Evolutionary conservation across 2,329 filamentous ascomycete species (phyloP).

Genomic region (Fusarium subtropicale): DNA sequence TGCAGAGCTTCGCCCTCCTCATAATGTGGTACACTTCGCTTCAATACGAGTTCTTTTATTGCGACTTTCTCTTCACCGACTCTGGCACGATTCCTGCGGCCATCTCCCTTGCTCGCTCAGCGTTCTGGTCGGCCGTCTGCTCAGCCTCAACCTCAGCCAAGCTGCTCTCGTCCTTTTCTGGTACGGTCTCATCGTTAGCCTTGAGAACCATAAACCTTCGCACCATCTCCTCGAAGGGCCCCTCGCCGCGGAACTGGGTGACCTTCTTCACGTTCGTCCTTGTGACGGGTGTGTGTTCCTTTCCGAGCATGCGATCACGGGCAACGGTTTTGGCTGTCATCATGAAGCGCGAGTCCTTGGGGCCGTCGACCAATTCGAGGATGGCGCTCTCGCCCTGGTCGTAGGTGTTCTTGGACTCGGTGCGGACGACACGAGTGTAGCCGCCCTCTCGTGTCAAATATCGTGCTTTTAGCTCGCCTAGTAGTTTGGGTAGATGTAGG

Average conservation of each 20-base stretch:
- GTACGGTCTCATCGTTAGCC: conserved; percentile 6
- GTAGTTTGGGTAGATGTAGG: conserved; percentile 83
- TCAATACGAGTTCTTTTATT: conserved; percentile 37
- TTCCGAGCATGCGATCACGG: conserved; percentile 66
- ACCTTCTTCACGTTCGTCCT: conserved; percentile 85
- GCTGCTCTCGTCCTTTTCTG: conserved; percentile 28
- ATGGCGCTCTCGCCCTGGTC: conserved; percentile 93
- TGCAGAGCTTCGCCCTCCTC: conserved; percentile 44
- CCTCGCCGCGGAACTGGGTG: conserved; percentile 78
- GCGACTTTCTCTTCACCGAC: conserved; percentile 39
- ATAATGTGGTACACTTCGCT: conserved; percentile 41
- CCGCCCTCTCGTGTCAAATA: conserved; percentile 85
- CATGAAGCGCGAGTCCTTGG: conserved; percentile 92
- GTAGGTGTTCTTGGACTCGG: conserved; percentile 83
- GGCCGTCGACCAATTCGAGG: conserved; percentile 93
- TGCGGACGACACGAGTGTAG: conserved; percentile 93
- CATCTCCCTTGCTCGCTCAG: conserved; percentile 51
- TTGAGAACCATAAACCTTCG: conserved; percentile 52
- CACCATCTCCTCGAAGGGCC: conserved; percentile 75
- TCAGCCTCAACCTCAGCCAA: conserved; percentile 30
- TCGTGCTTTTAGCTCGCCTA: conserved; percentile 82
- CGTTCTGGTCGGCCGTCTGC: conserved; percentile 46
- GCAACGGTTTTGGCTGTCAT: conserved; percentile 90
- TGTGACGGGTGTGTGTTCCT: conserved; percentile 76
- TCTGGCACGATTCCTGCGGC: conserved; percentile 48